phyloP scores from a whole-genome alignment of 1,284 basidiomycete genomes.

The Testicularia cyperi region DNA sequence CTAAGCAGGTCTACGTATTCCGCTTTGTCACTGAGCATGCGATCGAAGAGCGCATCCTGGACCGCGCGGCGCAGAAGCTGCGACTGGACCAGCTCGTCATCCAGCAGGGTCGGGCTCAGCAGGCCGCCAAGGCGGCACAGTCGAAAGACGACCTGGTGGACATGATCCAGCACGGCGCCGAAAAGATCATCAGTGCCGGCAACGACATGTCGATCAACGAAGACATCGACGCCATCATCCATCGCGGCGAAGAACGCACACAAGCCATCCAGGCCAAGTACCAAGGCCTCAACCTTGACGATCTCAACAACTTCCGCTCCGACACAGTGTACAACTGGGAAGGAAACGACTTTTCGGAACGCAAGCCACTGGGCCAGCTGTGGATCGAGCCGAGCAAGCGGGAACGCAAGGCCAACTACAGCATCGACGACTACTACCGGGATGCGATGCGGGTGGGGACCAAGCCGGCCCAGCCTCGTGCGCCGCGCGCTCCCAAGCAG shows the following conservation, averaged over 20 bases:
- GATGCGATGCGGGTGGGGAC: constrained; percentile 77
- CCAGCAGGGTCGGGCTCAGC: constrained; percentile 79
- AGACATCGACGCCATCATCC: constrained; percentile 92
- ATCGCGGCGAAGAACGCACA: constrained; percentile 77
- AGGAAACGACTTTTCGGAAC: constrained; percentile 78
- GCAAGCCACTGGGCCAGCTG: constrained; percentile 66
- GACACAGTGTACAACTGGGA: constrained; percentile 84
- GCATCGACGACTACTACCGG: constrained; percentile 76
- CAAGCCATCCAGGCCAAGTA: constrained; percentile 88
- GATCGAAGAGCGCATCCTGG: constrained; percentile 95
- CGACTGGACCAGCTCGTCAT: constrained; percentile 95
- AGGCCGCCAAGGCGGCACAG: constrained; percentile 70
- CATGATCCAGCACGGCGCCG: constrained; percentile 98
- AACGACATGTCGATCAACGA: constrained; percentile 73
- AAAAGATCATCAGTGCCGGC: constrained; percentile 84
- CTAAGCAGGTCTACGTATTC: constrained; percentile 98
- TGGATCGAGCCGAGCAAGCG: constrained; percentile 91
- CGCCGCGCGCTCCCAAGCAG: constrained; percentile 86
- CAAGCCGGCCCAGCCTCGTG: constrained; percentile 74
- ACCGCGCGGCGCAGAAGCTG: constrained; percentile 93
- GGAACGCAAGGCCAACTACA: constrained; percentile 90
- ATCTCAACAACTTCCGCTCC: constrained; percentile 93
- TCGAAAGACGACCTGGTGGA: constrained; percentile 96
- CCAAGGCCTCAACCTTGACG: constrained; percentile 87
- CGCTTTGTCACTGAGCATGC: constrained; percentile 94